A percentile compares a stretch with the other conserved stretches of the same genome.
These are phyloP conservation scores for Stereocaulon alpinum DNA, from an alignment of 495 filamentous ascomycete species.

Conservation along the genomic window DNA sequence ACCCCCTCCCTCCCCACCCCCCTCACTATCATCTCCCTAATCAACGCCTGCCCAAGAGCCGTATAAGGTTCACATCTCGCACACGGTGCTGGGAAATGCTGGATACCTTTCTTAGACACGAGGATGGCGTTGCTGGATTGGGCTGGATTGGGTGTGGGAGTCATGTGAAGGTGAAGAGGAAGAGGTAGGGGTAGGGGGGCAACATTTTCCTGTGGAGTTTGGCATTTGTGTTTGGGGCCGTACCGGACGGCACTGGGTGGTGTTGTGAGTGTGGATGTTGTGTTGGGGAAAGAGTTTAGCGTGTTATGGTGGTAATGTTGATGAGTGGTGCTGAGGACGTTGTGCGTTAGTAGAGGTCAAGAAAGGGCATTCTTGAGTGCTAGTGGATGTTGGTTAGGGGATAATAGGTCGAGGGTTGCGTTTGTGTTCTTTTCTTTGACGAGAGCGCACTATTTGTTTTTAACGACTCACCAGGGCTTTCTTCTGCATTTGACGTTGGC, in stretches of 20 bases:
- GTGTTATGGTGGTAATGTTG: background rate
- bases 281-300: no score
- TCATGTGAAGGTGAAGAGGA: no score
- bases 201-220: no score
- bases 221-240: no score
- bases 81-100: background rate
- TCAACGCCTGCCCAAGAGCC: background rate
- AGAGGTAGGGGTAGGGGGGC: no score
- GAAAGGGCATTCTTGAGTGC: background rate
- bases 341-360: background rate
- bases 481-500: background rate
- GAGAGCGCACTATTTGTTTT: no score
- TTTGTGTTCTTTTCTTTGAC: background rate
- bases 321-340: background rate
- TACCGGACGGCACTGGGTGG: no score
- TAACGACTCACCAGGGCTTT: background rate
- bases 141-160: no score
- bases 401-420: background rate
- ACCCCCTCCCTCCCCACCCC: no score
- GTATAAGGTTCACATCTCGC: slow-evolving; percentile 2
- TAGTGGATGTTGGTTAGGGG: no score
- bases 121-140: slow-evolving; percentile 1
- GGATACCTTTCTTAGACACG: background rate
- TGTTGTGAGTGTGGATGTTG: no score
- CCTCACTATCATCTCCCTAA: background rate